Evolutionary conservation across 176 grass and related monocot species (phyloP), one percentile per base, ranked within the genome.

Genomic region (Saccharum officinarum): DNA sequence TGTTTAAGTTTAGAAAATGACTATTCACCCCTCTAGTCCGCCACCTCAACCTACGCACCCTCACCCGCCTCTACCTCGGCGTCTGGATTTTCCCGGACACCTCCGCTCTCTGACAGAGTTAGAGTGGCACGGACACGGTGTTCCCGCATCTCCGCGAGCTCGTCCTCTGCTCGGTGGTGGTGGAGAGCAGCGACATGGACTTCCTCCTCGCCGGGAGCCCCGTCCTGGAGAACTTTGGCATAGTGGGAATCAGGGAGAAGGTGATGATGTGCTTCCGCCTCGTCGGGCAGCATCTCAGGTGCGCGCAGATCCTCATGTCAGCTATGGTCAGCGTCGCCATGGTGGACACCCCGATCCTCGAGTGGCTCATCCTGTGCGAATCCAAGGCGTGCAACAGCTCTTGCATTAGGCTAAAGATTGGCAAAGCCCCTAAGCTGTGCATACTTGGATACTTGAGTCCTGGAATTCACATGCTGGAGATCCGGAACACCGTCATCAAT

Each of bases 141-240:
- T 78, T 86, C 40, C 40, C 84, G 10, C 15, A 7, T 22, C 84
- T 86, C 75, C 49, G 17, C 3, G 75, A 86, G 75, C 65, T 86
- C 75, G 67, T 59, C 38, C 46, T 44, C 75, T 72, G 6, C 65
- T 25, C 10, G 65, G 8, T 83, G 37, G 38, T 13, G 10, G 1
- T 83, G 23, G 38, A 73, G 69, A 18, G 37, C 68, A 5, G 69
- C 3, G 38, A 83, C 59, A 7, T 79, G 38, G 40, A 79, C 38
- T 65, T 18, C 25, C 7, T 79, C 60, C 72, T 75, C 28, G 28
- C 28, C 45, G 72, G 16, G 46, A 52, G 75, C 66, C 66, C 75
- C 5, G 18, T 46, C 7, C 50, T 85, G 18, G 75, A 85, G 75
- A 36, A 0, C 0, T 63, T 85, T 13, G 76, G 54, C 64, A 45